Conservation (phyloP, 192 early-diverging fungal species). For the Coemansia sp. region DNA sequence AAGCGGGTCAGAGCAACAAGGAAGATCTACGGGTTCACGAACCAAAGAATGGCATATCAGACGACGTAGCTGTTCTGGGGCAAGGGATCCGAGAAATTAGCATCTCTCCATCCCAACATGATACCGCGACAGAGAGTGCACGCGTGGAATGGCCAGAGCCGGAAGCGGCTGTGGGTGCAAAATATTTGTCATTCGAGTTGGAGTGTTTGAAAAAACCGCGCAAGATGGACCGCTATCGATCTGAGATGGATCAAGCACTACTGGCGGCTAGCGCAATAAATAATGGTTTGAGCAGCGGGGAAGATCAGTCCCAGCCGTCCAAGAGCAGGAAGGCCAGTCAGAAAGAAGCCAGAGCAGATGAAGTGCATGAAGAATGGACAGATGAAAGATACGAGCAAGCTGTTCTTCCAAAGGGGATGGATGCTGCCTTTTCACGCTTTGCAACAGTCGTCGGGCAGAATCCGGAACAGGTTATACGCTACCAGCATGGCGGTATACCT, state of each 20-base stretch:
- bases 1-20: neutral
- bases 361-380: constrained; percentile 60
- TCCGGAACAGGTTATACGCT: constrained; percentile 85
- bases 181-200: constrained; percentile 38
- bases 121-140: neutral
- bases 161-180: constrained; percentile 12
- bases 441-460: constrained; percentile 66
- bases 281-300: neutral
- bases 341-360: constrained; percentile 12
- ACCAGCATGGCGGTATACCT: constrained; percentile 69
- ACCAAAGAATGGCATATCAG: neutral
- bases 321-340: neutral
- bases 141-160: constrained; percentile 31
- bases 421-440: constrained; percentile 81
- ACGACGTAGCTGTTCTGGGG: neutral
- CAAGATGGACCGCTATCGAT: constrained; percentile 18
- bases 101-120: neutral
- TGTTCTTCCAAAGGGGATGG: constrained; percentile 66
- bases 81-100: neutral
- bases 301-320: neutral
- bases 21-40: neutral
- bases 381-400: constrained; percentile 84
- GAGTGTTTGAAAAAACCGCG: constrained; percentile 16
- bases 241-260: constrained; percentile 33
- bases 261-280: constrained; percentile 7